Percentiles rank a stretch among this genome's conserved stretches.
phyloP scores from a whole-genome alignment of 768 basidiomycete species.

The Lentinus tigrinus region DNA sequence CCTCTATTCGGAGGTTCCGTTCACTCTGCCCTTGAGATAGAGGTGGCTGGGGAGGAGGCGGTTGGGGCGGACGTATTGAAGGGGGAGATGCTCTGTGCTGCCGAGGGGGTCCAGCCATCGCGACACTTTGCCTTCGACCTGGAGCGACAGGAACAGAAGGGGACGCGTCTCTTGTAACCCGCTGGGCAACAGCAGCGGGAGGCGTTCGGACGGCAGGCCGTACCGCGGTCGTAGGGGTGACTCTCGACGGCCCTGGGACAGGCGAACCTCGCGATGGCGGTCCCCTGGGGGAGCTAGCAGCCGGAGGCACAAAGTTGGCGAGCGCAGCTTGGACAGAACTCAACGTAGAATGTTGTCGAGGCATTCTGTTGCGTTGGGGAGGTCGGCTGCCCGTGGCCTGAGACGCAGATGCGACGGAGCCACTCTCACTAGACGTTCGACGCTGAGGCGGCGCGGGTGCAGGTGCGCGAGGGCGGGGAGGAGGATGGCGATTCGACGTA shows the following conservation, averaged over 20 bases:
- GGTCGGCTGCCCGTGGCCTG: background rate
- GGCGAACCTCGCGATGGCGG: background rate
- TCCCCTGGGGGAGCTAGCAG: background rate
- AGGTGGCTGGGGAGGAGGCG: background rate
- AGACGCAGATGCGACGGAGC: background rate
- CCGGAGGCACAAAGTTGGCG: background rate
- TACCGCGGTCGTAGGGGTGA: background rate
- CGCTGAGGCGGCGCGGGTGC: background rate
- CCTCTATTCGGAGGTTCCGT: slow-evolving; percentile 1
- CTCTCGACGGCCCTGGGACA: background rate
- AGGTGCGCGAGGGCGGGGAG: background rate
- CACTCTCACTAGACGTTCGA: background rate
- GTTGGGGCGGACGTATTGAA: background rate
- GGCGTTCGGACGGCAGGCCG: background rate
- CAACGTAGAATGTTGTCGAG: background rate
- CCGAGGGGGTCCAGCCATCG: background rate
- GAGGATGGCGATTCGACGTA: background rate
- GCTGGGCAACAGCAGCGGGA: background rate
- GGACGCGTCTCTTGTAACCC: background rate
- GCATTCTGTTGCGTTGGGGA: background rate
- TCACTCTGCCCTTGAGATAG: slow-evolving; percentile 1
- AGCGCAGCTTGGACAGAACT: slow-evolving; percentile 7
- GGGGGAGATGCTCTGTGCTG: background rate
- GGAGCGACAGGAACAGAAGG: background rate
- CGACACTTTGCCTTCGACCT: background rate